Conservation (phyloP, 257 asterid species). For the Avicennia marina region DNA sequence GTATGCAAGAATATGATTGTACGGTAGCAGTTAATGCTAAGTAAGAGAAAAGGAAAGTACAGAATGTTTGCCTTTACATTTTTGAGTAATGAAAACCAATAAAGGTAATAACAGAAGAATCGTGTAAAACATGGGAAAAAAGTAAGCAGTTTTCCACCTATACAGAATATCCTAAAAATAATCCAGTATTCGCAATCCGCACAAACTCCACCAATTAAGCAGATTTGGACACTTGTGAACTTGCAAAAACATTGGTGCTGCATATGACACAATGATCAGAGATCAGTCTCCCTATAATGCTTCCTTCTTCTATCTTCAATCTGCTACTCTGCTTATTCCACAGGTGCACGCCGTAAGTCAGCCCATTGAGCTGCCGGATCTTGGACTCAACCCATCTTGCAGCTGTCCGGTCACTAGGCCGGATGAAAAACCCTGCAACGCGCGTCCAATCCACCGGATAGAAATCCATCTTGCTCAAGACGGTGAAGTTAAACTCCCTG, state of each 20-base stretch:
- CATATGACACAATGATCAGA: constrained; percentile 55
- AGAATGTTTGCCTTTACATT: too few relatives aligned
- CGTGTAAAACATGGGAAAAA: too few relatives aligned
- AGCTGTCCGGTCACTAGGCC: constrained; percentile 21
- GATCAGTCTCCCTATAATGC: constrained; percentile 49
- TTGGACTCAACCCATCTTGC: constrained; percentile 46
- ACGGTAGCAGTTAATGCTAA: too few relatives aligned
- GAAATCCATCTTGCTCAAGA: constrained; percentile 52
- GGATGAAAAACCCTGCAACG: constrained; percentile 33
- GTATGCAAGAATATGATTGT: too few relatives aligned
- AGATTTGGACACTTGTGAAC: too few relatives aligned
- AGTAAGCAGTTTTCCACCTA: too few relatives aligned
- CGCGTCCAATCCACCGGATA: constrained; percentile 65
- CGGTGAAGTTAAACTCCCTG: constrained; percentile 29
- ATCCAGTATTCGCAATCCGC: too few relatives aligned
- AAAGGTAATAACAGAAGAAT: too few relatives aligned
- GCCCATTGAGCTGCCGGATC: constrained; percentile 29
- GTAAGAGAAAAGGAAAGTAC: too few relatives aligned
- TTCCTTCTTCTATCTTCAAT: constrained; percentile 60
- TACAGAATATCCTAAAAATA: too few relatives aligned
- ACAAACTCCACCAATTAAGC: background rate
- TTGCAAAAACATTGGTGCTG: constrained; percentile 9
- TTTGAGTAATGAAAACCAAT: too few relatives aligned
- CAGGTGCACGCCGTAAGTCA: constrained; percentile 62
- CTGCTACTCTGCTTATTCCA: constrained; percentile 57